Base-by-base conservation (phyloP, 2,329 filamentous ascomycete species). In the Exophiala bonariae region DNA sequence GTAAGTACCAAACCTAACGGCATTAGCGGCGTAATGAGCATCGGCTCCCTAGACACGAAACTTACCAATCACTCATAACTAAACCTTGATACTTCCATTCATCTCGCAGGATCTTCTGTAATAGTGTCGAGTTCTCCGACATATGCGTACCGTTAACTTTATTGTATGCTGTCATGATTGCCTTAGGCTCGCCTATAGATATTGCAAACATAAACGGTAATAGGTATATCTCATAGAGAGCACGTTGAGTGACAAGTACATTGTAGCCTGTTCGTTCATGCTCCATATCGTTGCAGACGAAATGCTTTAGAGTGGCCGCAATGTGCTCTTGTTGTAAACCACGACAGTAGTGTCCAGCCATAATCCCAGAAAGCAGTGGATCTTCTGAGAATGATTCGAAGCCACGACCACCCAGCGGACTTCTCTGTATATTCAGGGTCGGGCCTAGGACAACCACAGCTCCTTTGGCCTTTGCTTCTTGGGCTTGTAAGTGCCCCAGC, bases 371-470 rank as follows among this genome's bases (percentile, higher is more conserved):
- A 3, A 93, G 74, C 5, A 85, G 77, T 0, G 88, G 87, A 56
- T 92, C 88, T 64, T 93, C 88, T 0, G 86, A 89, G 63, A 89
- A 92, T 0, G 87, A 89, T 67, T 93, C 88, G 57, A 92, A 93
- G 55, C 89, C 89, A 47, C 89, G 78, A 13, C 89, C 88, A n/a
- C 87, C 87, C 0, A 92, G 75, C 0, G 88, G 88, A 40, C 86
- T 86, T 7, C 88, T 80, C 59, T 92, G 88, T 73, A 89, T 83
- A 69, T 87, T 89, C 28, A 90, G 82, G 1, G 87, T 90, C 2
- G 86, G 87, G 0, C 83, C 87, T 6, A 91, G 76, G 2, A 90
- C 72, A 22, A 90, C 77, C 52, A 89, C 77, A 14, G 85, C 84
- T 3, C 85, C 86, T 60, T 87, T 83, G n/a, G 86, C 85, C 59